phyloP scores from a whole-genome alignment of 768 basidiomycete genomes.

The Galerina marginata region DNA sequence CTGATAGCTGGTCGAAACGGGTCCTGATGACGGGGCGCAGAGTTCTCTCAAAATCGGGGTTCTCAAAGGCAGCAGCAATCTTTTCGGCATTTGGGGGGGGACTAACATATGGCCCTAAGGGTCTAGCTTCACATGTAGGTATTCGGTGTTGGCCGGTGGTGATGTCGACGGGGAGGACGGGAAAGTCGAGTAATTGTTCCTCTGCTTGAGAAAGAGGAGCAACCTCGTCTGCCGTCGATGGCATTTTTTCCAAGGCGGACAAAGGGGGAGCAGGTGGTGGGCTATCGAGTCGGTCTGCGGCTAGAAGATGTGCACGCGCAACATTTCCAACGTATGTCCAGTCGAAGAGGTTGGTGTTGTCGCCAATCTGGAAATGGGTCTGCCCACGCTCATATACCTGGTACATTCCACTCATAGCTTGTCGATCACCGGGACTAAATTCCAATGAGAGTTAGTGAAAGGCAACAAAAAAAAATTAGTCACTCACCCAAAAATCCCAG shows the following conservation, averaged over 20 bases:
- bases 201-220: constrained; percentile 48
- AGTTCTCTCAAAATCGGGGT: constrained; percentile 43
- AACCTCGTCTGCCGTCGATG: constrained; percentile 42
- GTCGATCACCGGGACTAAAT: constrained; percentile 87
- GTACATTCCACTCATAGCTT: constrained; percentile 80
- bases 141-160: constrained; percentile 70
- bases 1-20: constrained; percentile 82
- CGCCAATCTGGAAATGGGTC: constrained; percentile 92
- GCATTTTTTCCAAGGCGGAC: constrained; percentile 38
- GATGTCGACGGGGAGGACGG: constrained; percentile 64
- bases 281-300: constrained; percentile 82
- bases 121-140: constrained; percentile 82
- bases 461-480: too few relatives aligned
- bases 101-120: constrained; percentile 80
- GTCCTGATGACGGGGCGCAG: constrained; percentile 70
- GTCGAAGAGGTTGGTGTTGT: constrained; percentile 93
- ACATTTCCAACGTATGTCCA: constrained; percentile 98
- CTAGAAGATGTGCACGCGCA: constrained; percentile 91
- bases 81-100: constrained; percentile 62
- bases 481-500: constrained; percentile 93
- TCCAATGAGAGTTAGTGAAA: background rate
- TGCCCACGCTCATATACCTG: constrained; percentile 81
- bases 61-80: constrained; percentile 61
- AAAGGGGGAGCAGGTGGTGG: constrained; percentile 51
- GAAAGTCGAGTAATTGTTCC: constrained; percentile 46